Conservation (phyloP, 2,329 filamentous ascomycete species). For the Penicillium sclerotiorum region DNA sequence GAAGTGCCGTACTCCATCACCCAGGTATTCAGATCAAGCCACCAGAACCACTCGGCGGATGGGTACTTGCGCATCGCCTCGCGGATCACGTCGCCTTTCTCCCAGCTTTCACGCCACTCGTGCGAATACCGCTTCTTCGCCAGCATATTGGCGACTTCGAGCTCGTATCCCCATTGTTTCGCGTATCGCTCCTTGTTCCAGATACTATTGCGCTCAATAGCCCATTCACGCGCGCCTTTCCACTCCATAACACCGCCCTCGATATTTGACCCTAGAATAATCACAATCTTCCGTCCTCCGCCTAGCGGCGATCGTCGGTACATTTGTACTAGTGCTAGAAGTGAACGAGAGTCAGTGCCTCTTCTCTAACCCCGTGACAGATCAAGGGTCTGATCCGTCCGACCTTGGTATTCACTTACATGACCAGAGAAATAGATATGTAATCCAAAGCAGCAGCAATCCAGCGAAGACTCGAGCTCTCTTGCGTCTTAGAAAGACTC, state of each 20-base stretch:
- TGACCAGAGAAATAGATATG: conserved; percentile 70
- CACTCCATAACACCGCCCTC: conserved; percentile 98
- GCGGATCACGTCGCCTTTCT: conserved; percentile 93
- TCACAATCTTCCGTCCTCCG: conserved; percentile 86
- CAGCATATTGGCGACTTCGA: conserved; percentile 98
- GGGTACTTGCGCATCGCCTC: conserved; percentile 91
- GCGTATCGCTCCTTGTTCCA: conserved; percentile 93
- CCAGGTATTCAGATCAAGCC: conserved; percentile 95
- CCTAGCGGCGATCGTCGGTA: conserved; percentile 78
- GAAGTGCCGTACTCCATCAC: conserved; percentile 96
- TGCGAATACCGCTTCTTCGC: conserved; percentile 98
- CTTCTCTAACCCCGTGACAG: too few species aligned
- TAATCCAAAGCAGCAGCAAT: conserved; percentile 61
- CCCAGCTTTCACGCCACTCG: conserved; percentile 99
- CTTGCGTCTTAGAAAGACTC: conserved; percentile 63
- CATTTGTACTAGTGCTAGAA: conserved; percentile 50
- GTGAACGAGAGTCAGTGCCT: background rate
- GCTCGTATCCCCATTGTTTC: conserved; percentile 85
- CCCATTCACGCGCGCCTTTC: conserved; percentile 97
- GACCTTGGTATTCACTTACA: conserved; percentile 59
- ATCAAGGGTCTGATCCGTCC: background rate
- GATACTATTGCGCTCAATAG: conserved; percentile 93
- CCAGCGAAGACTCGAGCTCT: conserved; percentile 65
- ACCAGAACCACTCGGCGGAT: conserved; percentile 99
- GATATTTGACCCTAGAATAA: conserved; percentile 90